Percentiles rank a stretch among this genome's conserved stretches.
phyloP scores from a whole-genome alignment of 495 filamentous ascomycete species.

The Aspergillus baeticus region DNA sequence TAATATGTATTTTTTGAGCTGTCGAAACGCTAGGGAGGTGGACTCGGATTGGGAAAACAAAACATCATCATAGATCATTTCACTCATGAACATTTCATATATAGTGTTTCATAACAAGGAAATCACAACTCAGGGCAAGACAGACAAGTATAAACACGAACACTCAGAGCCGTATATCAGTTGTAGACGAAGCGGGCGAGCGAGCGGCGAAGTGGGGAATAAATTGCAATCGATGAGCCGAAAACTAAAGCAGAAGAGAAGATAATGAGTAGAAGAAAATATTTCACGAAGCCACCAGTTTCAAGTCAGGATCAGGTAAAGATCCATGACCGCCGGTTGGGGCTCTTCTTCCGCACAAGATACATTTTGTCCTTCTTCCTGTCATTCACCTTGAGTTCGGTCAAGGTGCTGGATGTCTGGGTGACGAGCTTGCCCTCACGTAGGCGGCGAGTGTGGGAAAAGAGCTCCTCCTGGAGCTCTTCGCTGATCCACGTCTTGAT shows the following conservation, averaged over 20 bases:
- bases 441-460: constrained; percentile 65
- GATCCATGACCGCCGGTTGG: constrained; percentile 31
- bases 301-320: constrained; percentile 27
- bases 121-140: constrained; percentile 28
- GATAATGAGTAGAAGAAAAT: neutral
- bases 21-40: neutral
- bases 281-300: neutral
- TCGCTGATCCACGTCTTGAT: constrained; percentile 77
- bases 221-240: constrained; percentile 6
- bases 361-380: constrained; percentile 53
- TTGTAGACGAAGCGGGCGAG: neutral
- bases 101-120: constrained; percentile 4
- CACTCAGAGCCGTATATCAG: neutral
- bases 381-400: constrained; percentile 50
- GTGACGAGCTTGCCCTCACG: constrained; percentile 52
- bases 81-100: constrained; percentile 22
- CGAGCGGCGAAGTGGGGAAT: neutral
- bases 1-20: neutral
- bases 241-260: neutral
- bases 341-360: constrained; percentile 64
- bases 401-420: constrained; percentile 44
- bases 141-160: constrained; percentile 6
- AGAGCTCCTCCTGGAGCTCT: constrained; percentile 69
- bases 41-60: neutral
- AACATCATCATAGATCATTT: constrained; percentile 1